Conservation (phyloP, 2,329 filamentous ascomycete species). For the Colletotrichum orchidophilum region DNA sequence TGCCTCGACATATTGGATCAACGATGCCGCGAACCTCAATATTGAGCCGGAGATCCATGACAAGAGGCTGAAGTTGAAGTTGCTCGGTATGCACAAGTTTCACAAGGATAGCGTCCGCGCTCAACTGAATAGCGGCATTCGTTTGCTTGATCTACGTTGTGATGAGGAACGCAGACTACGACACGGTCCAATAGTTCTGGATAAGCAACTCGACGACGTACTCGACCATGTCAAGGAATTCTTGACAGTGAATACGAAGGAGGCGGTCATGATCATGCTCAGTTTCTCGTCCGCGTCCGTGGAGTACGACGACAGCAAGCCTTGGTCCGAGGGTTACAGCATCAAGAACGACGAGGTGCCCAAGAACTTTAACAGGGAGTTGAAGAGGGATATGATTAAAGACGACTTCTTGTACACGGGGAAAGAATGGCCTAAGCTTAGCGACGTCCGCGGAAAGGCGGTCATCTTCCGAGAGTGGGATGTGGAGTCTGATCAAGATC, state of each 20-base stretch:
- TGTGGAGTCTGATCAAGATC: neutral
- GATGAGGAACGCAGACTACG: neutral
- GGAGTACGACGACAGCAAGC: neutral
- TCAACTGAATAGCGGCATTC: constrained; percentile 4
- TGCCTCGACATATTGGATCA: neutral
- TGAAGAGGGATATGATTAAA: neutral
- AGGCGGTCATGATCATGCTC: neutral
- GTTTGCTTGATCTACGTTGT: constrained; percentile 4
- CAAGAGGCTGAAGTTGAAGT: neutral
- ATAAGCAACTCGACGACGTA: neutral
- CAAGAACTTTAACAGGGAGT: neutral
- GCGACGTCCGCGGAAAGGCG: neutral
- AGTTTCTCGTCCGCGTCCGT: constrained; percentile 6
- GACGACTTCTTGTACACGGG: neutral
- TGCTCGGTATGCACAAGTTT: constrained; percentile 2
- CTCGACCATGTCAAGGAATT: neutral
- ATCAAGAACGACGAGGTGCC: neutral
- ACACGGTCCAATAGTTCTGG: neutral
- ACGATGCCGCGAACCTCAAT: neutral
- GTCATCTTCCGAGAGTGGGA: constrained; percentile 11
- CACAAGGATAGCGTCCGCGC: neutral
- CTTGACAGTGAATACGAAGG: neutral
- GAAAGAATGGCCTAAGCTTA: constrained; percentile 1
- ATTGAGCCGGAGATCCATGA: neutral
- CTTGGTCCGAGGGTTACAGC: neutral